These are phyloP conservation scores for Exophiala alcalophila DNA, from an alignment of 2,329 filamentous ascomycete species.

Conservation along the genomic window DNA sequence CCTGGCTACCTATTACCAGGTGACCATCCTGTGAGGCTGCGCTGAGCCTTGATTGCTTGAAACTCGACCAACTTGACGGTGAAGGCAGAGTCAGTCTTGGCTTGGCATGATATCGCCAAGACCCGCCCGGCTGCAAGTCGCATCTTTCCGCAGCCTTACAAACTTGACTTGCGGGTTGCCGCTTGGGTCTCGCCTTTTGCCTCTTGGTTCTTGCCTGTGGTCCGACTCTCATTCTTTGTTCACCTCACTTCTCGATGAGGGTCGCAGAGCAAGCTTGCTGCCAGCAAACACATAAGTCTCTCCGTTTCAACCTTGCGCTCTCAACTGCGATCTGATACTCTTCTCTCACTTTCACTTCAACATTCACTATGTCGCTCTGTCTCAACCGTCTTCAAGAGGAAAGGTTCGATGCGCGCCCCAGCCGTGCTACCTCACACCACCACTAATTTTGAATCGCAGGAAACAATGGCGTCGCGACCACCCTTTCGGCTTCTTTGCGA, in stretches of 20 bases:
- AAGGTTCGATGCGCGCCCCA: slow-evolving; percentile 55
- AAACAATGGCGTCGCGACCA: slow-evolving; percentile 98
- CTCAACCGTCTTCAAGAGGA: slow-evolving; percentile 85
- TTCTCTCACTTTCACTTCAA: neutral
- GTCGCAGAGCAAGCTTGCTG: neutral
- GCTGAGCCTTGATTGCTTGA: neutral
- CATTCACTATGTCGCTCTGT: slow-evolving; percentile 71
- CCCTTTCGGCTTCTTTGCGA: slow-evolving; percentile 95
- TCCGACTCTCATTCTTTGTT: slow-evolving; percentile 10
- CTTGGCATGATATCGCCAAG: neutral
- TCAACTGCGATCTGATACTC: neutral
- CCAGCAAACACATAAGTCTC: slow-evolving; percentile 1
- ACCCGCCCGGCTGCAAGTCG: neutral
- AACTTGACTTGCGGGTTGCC: slow-evolving; percentile 1
- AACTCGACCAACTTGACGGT: neutral
- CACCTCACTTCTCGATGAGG: slow-evolving; percentile 6
- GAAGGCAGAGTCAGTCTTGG: neutral
- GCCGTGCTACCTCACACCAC: slow-evolving; percentile 16
- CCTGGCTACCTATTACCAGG: neutral
- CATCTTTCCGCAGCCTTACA: slow-evolving; percentile 5
- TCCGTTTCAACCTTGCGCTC: neutral
- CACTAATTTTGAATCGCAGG: slow-evolving; percentile 47
- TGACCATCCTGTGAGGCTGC: neutral
- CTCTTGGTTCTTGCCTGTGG: neutral
- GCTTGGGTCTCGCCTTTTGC: slow-evolving; percentile 2